Evolutionary conservation across 2,329 filamentous ascomycete species (phyloP).

Genomic region (Aureobasidium mangrovei): DNA sequence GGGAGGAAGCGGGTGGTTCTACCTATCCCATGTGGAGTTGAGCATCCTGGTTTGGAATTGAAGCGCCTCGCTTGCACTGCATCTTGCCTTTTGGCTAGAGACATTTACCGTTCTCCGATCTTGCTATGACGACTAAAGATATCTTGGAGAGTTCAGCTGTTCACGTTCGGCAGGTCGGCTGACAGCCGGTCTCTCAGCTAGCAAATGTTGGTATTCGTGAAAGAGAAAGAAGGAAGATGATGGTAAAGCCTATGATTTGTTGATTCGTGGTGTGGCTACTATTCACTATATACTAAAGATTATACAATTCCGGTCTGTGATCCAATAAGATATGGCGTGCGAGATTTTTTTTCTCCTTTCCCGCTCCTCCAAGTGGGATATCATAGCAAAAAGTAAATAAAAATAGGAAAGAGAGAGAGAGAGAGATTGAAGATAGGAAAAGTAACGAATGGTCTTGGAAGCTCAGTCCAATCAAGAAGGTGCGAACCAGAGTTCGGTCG

Average conservation of each 20-base stretch:
- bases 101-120: too few relatives aligned
- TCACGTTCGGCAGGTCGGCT: too few relatives aligned
- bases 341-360: background rate
- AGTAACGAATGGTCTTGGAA: background rate
- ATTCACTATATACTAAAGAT: constrained; percentile 10
- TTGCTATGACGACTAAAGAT: background rate
- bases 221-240: background rate
- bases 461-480: background rate
- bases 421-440: background rate
- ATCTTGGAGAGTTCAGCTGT: background rate
- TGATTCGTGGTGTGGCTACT: background rate
- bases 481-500: constrained; percentile 5
- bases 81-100: too few relatives aligned
- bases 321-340: background rate
- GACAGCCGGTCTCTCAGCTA: too few relatives aligned
- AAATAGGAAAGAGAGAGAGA: background rate
- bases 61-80: too few relatives aligned
- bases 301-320: background rate
- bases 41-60: too few relatives aligned
- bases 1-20: too few relatives aligned
- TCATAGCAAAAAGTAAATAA: background rate
- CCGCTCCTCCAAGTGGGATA: background rate
- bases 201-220: too few relatives aligned
- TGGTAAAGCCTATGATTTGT: background rate
- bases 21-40: too few relatives aligned